Evolutionary conservation across 331 rosid species (phyloP), one percentile per base, ranked within the genome.

Genomic region (Pyracantha coccinea): DNA sequence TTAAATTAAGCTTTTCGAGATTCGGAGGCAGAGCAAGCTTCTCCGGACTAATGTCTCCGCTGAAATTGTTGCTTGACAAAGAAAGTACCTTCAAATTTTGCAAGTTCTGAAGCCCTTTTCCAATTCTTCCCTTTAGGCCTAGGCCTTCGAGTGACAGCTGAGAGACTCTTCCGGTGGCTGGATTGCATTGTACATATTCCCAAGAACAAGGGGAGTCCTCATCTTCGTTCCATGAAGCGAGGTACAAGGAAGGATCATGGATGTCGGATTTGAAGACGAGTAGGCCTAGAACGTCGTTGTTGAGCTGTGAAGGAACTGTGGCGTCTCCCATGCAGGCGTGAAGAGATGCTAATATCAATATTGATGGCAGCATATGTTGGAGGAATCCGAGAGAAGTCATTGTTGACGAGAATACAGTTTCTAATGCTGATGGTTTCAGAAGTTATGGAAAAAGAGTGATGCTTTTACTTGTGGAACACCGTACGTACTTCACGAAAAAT

Each of bases 201-300:
- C 99, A 94, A 5, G 97, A 89, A 73, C 97, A 92, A 1, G 99
- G 90, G 32, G 82, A 87, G 0, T 58, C 82, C 35, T 92, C 96
- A 20, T 92, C 97, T 74, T 94, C 97, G 33, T 83, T 94, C 99
- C 99, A 94, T 1, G 97, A 91, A 17, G 89, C 23, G 7, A 94
- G 97, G 66, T 63, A n/a, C 1, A 90, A 86, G 75, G 88, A 87
- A 45, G 96, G 97, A 80, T 94, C 99, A 3, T 83, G 72, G 27
- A 94, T 84, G 87, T 86, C 93, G 17, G 97, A 94, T 76, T 94
- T 92, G 79, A 94, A 92, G 58, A 92, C 92, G 14, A 94, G 88
- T 58, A 94, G 76, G 29, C 99, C 99, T 73, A 94, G 84, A 23
- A 94, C 88, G 68, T 94, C 99, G 75, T 86, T 91, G 75, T 94